A percentile compares a stretch with the other conserved stretches of the same genome.
Evolutionary conservation across 2,329 filamentous ascomycete genomes (phyloP).

Genomic region (Gaeumannomyces tritici): DNA sequence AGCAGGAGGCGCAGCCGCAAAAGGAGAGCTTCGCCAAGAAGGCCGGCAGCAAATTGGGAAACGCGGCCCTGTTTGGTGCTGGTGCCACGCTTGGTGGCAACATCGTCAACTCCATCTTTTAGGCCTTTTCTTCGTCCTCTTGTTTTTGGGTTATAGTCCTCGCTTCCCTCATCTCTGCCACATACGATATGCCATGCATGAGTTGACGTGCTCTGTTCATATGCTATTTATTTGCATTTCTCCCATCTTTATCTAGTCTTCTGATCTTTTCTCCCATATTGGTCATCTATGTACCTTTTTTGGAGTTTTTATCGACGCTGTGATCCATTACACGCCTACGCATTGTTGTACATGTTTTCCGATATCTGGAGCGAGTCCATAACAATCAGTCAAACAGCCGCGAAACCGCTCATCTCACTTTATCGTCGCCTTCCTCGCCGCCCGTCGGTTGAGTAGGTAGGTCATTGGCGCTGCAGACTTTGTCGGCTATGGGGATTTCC

Average conservation of each 20-base stretch:
- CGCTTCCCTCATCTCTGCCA: not conserved
- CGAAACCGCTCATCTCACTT: too few relatives aligned
- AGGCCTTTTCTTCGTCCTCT: slow-evolving; percentile 17
- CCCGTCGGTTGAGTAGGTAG: too few relatives aligned
- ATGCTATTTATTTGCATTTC: not conserved
- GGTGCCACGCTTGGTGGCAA: slow-evolving; percentile 86
- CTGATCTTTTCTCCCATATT: not conserved
- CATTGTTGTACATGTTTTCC: too few relatives aligned
- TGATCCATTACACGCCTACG: too few relatives aligned
- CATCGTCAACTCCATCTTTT: slow-evolving; percentile 86
- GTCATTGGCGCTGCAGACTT: too few relatives aligned
- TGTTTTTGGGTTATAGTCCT: not conserved
- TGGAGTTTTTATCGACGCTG: too few relatives aligned
- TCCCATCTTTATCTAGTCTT: not conserved
- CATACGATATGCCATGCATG: not conserved
- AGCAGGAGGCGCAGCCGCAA: slow-evolving; percentile 39
- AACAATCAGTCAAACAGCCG: too few relatives aligned
- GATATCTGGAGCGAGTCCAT: too few relatives aligned
- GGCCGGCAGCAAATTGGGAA: slow-evolving; percentile 88
- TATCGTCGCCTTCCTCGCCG: too few relatives aligned
- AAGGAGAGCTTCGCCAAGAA: slow-evolving; percentile 70
- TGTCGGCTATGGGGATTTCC: too few relatives aligned
- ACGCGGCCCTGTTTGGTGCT: slow-evolving; percentile 79
- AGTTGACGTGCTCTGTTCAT: not conserved
- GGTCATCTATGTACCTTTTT: too few relatives aligned